Conservation (phyloP, 2,329 filamentous ascomycete genomes). For the Aspergillus tanneri region DNA sequence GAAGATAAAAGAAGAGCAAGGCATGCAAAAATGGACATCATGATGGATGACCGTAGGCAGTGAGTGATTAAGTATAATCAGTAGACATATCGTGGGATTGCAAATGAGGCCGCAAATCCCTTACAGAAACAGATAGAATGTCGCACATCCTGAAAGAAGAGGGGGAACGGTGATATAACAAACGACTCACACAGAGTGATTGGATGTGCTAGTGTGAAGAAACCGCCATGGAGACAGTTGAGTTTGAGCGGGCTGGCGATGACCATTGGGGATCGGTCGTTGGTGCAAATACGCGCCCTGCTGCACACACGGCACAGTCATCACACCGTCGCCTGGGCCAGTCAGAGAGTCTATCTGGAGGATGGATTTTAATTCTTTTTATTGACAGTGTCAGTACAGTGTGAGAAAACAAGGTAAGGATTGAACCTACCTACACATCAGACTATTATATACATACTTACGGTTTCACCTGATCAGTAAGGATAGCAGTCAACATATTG, state of each 20-base stretch:
- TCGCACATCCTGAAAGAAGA: slow-evolving; percentile 22
- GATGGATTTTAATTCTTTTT: no score
- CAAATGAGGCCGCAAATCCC: slow-evolving; percentile 29
- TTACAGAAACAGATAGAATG: slow-evolving; percentile 20
- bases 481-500: no score
- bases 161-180: slow-evolving; percentile 20
- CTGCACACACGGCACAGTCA: slow-evolving; percentile 23
- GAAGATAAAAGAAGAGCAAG: slow-evolving; percentile 10
- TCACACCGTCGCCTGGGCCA: not conserved
- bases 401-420: no score
- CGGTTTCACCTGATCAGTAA: no score
- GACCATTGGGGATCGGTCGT: slow-evolving; percentile 19
- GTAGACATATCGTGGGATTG: slow-evolving; percentile 21
- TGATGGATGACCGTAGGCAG: slow-evolving; percentile 14
- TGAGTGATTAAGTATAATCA: slow-evolving; percentile 22
- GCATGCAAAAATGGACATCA: slow-evolving; percentile 14
- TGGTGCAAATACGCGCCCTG: slow-evolving; percentile 30
- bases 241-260: slow-evolving; percentile 7
- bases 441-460: no score
- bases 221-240: slow-evolving; percentile 3
- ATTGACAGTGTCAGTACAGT: no score
- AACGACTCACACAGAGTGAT: slow-evolving; percentile 20
- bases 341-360: not conserved
- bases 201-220: slow-evolving; percentile 31
- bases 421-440: no score